Base-by-base conservation (phyloP, 1,284 basidiomycete species). In the Cryptococcus wingfieldii region DNA sequence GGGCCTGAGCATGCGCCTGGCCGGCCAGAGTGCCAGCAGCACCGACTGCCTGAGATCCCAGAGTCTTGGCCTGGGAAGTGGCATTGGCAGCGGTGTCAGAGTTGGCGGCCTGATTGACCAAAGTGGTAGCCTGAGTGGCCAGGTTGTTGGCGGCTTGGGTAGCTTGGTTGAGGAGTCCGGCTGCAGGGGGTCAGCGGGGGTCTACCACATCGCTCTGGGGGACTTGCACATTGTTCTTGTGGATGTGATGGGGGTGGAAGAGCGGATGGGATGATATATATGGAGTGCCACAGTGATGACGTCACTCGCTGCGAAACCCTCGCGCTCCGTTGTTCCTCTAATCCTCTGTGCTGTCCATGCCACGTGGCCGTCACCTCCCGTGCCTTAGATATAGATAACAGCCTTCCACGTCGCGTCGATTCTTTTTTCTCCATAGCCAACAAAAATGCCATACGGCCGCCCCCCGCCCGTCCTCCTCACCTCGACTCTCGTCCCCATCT, bases 131-230 rank as follows among this genome's bases (percentile, higher is more conserved):
- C 18, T 64, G 58, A 44, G 50, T 63, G 46, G 62, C 65, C 13
- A 65, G 60, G 47, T 64, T 60, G 39, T 58, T 50, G 45, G 69
- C 71, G 44, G 67, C 64, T 23, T 59, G 38, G 51, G 67, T 66
- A 56, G 68, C 68, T 68, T 73, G 73, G 54, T 71, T 66, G 50
- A 71, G 60, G 58, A 75, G 44, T 51, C 62, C 61, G 58, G 67
- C 66, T 70, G 59, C 12, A 31, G 6, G 16, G 38, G 3, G 41
- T 48, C 5, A 48, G 34, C 16, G 6, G 5, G 34, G 10, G 34
- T 50, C 38, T 10, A 44, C 18, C 4, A 45, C 43, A 28, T 45
- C 3, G 23, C 23, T 23, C 19, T 14, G 23, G 31, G 31, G 31
- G 5, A 34, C 31, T 34, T 10, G 10, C 31, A 34, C 31, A 34